Base-by-base conservation (phyloP, 1,139 yeast species). In the Candida buenavistaensis region DNA sequence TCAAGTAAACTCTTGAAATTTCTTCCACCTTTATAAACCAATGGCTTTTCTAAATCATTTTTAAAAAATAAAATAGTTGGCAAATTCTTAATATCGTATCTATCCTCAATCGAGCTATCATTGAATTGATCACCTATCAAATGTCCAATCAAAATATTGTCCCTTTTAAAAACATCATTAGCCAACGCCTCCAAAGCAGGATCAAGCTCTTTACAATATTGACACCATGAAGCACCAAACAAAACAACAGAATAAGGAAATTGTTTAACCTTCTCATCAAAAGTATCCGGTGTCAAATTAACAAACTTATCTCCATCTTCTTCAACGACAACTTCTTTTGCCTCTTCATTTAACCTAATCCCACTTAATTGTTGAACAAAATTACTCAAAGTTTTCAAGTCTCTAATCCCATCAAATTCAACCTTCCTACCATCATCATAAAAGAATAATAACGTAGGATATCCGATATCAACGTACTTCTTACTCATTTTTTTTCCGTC, bases 361-460 rank as follows among this genome's bases (percentile, higher is more conserved):
- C 55, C 61, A 23, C 62, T 61, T 27, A 58, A 55, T 40, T 53
- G 67, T 45, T 64, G 71, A 14, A 75, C 48, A 44, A 77, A 78
- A 43, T 75, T 73, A 36, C 67, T 54, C 30, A 78, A 62, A 12
- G 68, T 48, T 19, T 66, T 68, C 19, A 65, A 50, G 39, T 72
- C 78, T 45, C 83, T 60, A 21, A 54, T 48, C 3, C 82, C 83
- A 28, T 59, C 62, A 46, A 59, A 78, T 26, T 66, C 75, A 23
- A 75, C 52, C 27, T 69, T 72, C 19, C 64, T 63, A 14, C 78
- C 78, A 31, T 70, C 72, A 19, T 66, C 64, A 41, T 71, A 69
- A 51, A 82, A 76, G 48, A 79, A 64, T 46, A 69, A 68, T 44
- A 85, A 51, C 20, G 85, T 78, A 5, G 95, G 95, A 52, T 68